Base-by-base conservation (phyloP, 768 basidiomycete genomes). In the Hortiboletus campestris region DNA sequence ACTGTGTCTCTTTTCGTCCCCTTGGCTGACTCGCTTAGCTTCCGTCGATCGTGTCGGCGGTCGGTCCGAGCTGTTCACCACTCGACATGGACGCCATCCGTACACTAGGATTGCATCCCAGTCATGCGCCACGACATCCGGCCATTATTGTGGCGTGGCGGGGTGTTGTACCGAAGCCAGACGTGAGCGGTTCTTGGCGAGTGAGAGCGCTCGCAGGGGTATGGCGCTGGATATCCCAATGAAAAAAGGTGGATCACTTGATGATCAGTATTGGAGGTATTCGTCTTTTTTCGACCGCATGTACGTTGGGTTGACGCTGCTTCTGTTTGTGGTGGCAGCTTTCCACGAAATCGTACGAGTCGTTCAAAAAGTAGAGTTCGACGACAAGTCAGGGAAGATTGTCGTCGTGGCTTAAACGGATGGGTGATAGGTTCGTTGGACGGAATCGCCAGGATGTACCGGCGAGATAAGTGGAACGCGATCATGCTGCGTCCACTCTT, bases 231-330 rank as follows among this genome's bases (percentile, higher is more conserved):
- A 0, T 89, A 89, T 65, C 72, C 76, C 19, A 96, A 96, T 57
- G 96, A 99, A 73, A 89, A 86, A 98, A 94, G 67, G 89, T 95
- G 9, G 93, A 96, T 55, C 95, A 99, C 68, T 69, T 89, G 19
- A 81, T 83, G 2, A 76, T 95, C 36, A n/a, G 83, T 91, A 40
- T 75, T 96, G 31, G 96, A 99, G 81, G 94, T 89, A 51, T 36
- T 25, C 14, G 36, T 49, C 20, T 36, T 22, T 25, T 3, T 16
- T 49, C 11, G 29, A n/a, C 56, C 28, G 7, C 6, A 6, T 14
- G 17, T 13, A 7, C 14, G 31, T 64, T 42, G 47, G 25, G 51
- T 20, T 46, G n/a, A 56, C 42, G 2, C 36, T 5, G 20, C 13
- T 39, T 39, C 6, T 31, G 28, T 31, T 35, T 43, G 12, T n/a